Conservation (phyloP, 768 basidiomycete species). For the Hygrophorus russula region DNA sequence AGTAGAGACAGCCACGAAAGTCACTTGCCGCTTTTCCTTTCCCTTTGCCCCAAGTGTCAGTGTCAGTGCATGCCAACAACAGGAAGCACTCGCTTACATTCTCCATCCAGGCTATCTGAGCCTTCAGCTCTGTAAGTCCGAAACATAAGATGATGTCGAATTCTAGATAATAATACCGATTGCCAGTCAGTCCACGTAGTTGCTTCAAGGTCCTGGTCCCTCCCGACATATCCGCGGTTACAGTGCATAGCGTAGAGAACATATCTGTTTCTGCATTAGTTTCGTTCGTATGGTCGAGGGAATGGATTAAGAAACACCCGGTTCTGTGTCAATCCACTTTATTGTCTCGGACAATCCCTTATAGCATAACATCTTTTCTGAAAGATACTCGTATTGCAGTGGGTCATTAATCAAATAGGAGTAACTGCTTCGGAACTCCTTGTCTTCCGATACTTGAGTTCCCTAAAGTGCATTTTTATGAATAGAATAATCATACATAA, state of each 20-base stretch:
- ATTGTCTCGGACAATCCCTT: neutral
- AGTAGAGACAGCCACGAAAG: neutral
- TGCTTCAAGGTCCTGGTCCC: neutral
- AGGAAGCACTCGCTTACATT: conserved; percentile 14
- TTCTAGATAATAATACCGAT: conserved; percentile 10
- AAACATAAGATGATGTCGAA: conserved; percentile 27
- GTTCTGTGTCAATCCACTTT: conserved; percentile 2
- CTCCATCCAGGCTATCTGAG: conserved; percentile 29
- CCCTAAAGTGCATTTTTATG: neutral
- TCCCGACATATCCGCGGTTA: conserved; percentile 1
- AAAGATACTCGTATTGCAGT: neutral
- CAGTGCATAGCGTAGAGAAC: conserved; percentile 1
- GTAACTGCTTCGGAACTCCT: conserved; percentile 1
- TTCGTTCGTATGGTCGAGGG: neutral
- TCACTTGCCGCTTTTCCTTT: neutral
- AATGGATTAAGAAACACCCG: neutral
- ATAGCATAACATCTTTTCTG: neutral
- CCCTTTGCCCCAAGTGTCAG: neutral
- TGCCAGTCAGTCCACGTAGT: neutral
- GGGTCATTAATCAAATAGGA: neutral
- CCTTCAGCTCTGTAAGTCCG: conserved; percentile 30
- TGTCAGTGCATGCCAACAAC: neutral
- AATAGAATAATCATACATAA: neutral
- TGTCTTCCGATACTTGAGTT: conserved; percentile 2
- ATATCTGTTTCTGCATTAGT: neutral